Base-by-base conservation (phyloP, 2,329 filamentous ascomycete species). In the Penicillium sp. region DNA sequence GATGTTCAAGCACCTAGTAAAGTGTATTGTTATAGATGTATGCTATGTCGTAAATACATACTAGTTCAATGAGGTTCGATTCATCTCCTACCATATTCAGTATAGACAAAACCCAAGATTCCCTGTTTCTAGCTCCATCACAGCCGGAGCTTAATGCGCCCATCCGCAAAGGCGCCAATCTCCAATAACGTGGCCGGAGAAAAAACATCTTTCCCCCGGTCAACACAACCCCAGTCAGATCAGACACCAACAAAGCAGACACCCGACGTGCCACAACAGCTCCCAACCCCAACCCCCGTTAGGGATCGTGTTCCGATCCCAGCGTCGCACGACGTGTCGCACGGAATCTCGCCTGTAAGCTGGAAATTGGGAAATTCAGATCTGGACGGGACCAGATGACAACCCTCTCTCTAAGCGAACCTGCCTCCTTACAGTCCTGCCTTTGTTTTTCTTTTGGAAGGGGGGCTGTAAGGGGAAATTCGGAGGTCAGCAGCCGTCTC, bases 311-410 rank as follows among this genome's bases (percentile, higher is more conserved):
- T 60, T 68, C 44, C 62, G 59, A 66, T 67, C 61, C 40, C 56
- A 60, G 50, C 64, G 65, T 67, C 38, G 45, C 59, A 68, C 59
- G 50, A 58, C 56, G 53, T 59, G 64, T 68, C 61, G 54, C 60
- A 64, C 57, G 59, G 22, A 38, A 67, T 65, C 59, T 64, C 60
- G 51, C 53, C 49, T 54, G 44, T 53, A 53, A 58, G 30, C 44
- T 40, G 57, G 59, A 40, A 57, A 30, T n/a, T 49, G 60, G 40
- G 40, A 59, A 35, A 68, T 68, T 70, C 63, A 66, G 63, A 70
- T 68, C 63, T 64, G 55, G 66, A 37, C 63, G 61, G n/a, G 51
- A 50, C 58, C 65, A 58, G 62, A 58, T 64, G 56, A 60, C 62
- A 55, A 53, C 12, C 19, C n/a, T 9, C 28, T 9, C 28, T 35